Base-by-base conservation (phyloP, 129 eudicot species). In the Lactuca sativa region DNA sequence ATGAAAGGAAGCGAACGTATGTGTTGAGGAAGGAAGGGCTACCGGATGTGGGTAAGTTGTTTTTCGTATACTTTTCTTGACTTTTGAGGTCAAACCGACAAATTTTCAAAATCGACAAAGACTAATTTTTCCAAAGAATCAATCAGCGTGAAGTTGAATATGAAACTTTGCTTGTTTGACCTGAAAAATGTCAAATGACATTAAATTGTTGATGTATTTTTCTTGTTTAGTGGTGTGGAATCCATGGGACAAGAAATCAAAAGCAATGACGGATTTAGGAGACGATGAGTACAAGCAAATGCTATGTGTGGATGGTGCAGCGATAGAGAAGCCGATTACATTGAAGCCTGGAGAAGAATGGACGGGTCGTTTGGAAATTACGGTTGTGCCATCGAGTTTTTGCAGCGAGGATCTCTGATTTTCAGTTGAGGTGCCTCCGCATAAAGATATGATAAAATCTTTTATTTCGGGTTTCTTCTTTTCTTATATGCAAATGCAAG, bases 171-270 rank as follows among this genome's bases (percentile, higher is more conserved):
- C 44, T 12, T 4, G 16, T 30, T 36, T 49, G 62, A 67, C 34
- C 17, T 36, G 0, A 0, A 14, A 67, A 67, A 53, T n/a, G 73
- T 67, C 73, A 67, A 68, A 33, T 67, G 48, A 56, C 4, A 4
- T 31, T 49, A 9, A 34, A 36, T 16, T n/a, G 9, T 76, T 69
- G 12, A 41, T 64, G 54, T 13, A 0, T 47, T 49, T 31, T 71
- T 59, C 40, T 18, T 49, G 54, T 18, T 44, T 59, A 91, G 97
- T 82, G 73, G 96, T 91, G 40, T 91, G 97, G 97, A 91, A 91
- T 70, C 97, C 97, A 56, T 91, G 97, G 97, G 96, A 91, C 52
- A 91, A 91, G 74, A 91, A 91, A 77, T 77, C 97, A 16, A 91
- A 88, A 79, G 86, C 92, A 9, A 91, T 91, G 88, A 38, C 75